Evolutionary conservation across 371 early-diverging fungal genomes (phyloP).

Genomic region (Mucor indicus): DNA sequence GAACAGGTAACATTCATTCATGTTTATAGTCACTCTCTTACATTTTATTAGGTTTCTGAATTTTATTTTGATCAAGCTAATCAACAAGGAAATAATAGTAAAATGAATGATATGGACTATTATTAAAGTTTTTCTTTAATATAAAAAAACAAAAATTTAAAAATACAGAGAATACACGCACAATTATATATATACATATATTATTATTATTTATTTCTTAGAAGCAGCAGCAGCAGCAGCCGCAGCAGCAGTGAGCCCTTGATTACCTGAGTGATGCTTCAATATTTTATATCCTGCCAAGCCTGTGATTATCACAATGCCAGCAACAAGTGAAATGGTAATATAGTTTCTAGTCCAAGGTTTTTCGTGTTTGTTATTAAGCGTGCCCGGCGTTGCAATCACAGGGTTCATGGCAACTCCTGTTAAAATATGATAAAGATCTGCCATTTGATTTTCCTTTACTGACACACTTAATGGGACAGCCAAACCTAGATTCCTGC

Average conservation of each 20-base stretch:
- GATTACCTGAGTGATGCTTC: slow-evolving; percentile 29
- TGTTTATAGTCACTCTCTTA: background rate
- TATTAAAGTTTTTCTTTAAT: background rate
- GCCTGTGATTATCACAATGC: slow-evolving; percentile 39
- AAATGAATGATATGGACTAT: slow-evolving; percentile 9
- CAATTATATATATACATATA: background rate
- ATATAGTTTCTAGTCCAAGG: slow-evolving; percentile 40
- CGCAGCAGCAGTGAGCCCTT: slow-evolving; percentile 9
- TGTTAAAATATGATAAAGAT: slow-evolving; percentile 82
- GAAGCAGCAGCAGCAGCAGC: slow-evolving; percentile 11
- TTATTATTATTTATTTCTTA: slow-evolving; percentile 10
- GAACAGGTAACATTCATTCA: slow-evolving; percentile 32
- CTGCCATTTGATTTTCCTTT: slow-evolving; percentile 80
- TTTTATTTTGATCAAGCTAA: slow-evolving; percentile 17
- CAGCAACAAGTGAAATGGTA: slow-evolving; percentile 35
- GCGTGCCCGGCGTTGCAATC: slow-evolving; percentile 44
- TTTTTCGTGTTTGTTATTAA: slow-evolving; percentile 37
- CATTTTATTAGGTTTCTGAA: slow-evolving; percentile 1
- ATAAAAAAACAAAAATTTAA: too few relatives aligned
- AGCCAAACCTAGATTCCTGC: slow-evolving; percentile 78
- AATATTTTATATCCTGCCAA: slow-evolving; percentile 41
- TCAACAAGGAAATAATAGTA: slow-evolving; percentile 8
- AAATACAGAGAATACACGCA: background rate
- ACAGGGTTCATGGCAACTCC: slow-evolving; percentile 84
- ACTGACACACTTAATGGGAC: slow-evolving; percentile 89